A percentile compares a stretch with the other conserved stretches of the same genome.
Evolutionary conservation across 108 stramenopile genomes (phyloP).

Genomic region (Aurantiochytrium sp.): DNA sequence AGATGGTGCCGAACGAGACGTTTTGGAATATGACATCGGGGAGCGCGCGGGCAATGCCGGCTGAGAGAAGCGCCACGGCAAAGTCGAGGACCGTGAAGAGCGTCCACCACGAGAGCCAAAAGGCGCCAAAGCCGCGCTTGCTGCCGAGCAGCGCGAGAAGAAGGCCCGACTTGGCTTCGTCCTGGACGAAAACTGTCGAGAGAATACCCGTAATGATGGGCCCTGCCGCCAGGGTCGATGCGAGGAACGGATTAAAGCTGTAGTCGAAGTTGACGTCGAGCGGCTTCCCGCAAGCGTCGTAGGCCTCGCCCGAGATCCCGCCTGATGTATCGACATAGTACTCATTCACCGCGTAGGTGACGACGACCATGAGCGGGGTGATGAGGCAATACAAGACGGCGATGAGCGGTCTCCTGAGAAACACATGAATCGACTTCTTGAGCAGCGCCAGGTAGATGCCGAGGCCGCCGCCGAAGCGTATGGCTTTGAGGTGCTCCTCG

Average conservation of each 20-base stretch:
- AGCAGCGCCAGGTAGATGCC: not conserved
- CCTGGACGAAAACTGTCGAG: not conserved
- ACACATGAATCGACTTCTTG: not conserved
- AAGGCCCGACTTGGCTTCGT: not conserved
- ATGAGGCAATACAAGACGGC: not conserved
- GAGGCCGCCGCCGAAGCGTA: not conserved
- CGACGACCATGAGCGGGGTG: not conserved
- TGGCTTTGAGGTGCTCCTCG: not conserved
- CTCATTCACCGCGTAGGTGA: not conserved
- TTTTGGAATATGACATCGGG: not conserved
- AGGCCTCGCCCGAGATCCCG: not conserved
- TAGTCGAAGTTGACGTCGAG: not conserved
- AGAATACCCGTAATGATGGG: not conserved
- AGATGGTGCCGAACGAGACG: not conserved
- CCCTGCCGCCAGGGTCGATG: not conserved
- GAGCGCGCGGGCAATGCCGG: not conserved
- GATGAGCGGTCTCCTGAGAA: not conserved
- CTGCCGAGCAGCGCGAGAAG: not conserved
- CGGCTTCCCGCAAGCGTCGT: not conserved
- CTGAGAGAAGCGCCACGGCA: not conserved
- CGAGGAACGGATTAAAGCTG: not conserved
- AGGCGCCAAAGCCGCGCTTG: not conserved
- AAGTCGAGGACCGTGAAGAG: not conserved
- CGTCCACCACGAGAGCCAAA: constrained; percentile 29
- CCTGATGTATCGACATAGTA: not conserved